Base-by-base conservation (phyloP, 768 basidiomycete species). In the Chalciporus piperatus region DNA sequence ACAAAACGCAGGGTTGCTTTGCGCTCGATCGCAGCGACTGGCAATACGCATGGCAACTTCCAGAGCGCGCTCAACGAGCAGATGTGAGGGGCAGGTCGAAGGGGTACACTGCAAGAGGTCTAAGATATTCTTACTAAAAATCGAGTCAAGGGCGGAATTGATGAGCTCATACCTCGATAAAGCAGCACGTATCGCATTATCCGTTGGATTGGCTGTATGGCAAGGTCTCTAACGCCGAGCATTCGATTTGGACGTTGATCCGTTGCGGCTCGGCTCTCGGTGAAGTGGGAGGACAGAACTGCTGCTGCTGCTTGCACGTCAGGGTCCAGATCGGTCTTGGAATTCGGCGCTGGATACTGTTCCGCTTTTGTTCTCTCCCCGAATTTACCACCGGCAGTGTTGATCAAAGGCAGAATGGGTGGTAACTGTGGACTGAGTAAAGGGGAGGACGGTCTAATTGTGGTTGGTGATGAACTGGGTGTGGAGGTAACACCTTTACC, bases 181-280 rank as follows among this genome's bases (percentile, higher is more conserved):
- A 84, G 68, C 35, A 85, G 60, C 2, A 79, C 80, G 62, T 85
- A 85, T 54, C 84, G 73, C 67, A 78, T 78, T n/a, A 84, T 74
- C 17, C 85, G 72, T 60, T 87, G 83, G 13, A 78, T 76, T 16
- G 84, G 84, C 56, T 80, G 70, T 47, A 87, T 84, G 2, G 83
- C 82, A 25, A 87, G 62, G 50, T 86, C 85, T 46, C 82, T 71
- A 20, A 83, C 72, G 27, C 66, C 66, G 4, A 60, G 55, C 45
- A 54, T 70, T 37, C 66, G 58, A 48, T 41, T 46, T 19, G 53
- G 59, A 9, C 27, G 49, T 17, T 32, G 52, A 35, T 46, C 43
- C 33, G 52, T 37, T 37, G 17, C 3, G 3, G 32, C 6, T 19
- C 32, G 45, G 14, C n/a, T 17, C 0, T 46, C 38, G 3, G 33